Evolutionary conservation across 75 land plant genomes (phyloP), one percentile per base, ranked within the genome.

Genomic region (Pinus tabuliformis): DNA sequence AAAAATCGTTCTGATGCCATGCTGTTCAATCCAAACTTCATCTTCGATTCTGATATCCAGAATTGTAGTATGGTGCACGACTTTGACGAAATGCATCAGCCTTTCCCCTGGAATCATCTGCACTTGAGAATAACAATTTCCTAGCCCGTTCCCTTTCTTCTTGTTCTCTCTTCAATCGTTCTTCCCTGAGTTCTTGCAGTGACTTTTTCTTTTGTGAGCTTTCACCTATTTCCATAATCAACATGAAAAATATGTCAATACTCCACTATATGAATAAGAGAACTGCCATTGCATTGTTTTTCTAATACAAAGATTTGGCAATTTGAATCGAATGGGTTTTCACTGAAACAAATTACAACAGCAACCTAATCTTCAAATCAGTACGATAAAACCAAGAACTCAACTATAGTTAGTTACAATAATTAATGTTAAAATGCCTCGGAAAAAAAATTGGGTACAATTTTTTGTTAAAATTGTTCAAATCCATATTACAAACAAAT

Each of bases 181-280:
- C 98, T 24, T 89, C 91, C 81, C 98, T 86, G 75, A 95, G 63
- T 72, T 95, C 98, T 78, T 90, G 85, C 56, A 95, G 20, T 28
- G 91, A 77, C 93, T 90, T 95, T 84, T 86, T 90, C 71, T 82
- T 83, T 56, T 72, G 57, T 56, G 59, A 76, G 81, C 78, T 81
- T 24, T 42, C 76, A 45, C 56, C 73, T 39, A 56, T 75, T 30
- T 61, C 76, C 52, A 30, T 72, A 59, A 64, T 68, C 71, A 68
- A 68, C 4, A 68, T 37, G 13, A 39, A 36, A 6, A 21, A 68
- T 12, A 18, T 37, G 45, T 68, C n/a, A 68, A 39, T n/a, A 68
- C 37, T 18, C 52, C 9, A 6, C 52, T 7, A 45, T 6, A 7
- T 45, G 5, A 45, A 9, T 45, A 45, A 45, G 8, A 45, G 1